These are phyloP conservation scores for Acacia pycnantha DNA, from an alignment of 331 rosid species.

Conservation along the genomic window DNA sequence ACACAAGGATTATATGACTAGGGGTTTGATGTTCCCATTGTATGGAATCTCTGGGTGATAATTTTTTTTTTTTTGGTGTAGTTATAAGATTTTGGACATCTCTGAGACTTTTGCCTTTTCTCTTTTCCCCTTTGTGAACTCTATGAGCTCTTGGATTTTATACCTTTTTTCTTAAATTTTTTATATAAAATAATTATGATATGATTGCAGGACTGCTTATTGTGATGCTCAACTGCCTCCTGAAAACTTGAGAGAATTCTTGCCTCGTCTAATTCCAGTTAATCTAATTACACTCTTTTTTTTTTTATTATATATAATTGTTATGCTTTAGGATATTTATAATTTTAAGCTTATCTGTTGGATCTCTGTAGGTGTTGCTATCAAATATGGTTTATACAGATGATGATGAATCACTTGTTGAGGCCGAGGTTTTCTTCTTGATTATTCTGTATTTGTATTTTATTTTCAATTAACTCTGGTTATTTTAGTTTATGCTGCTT, in stretches of 20 bases:
- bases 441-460: slow-evolving; percentile 32
- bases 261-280: slow-evolving; percentile 97
- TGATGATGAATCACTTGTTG: slow-evolving; percentile 91
- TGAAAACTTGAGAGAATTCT: slow-evolving; percentile 79
- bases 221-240: slow-evolving; percentile 96
- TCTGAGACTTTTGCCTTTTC: neutral
- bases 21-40: slow-evolving; percentile 24
- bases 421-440: slow-evolving; percentile 76
- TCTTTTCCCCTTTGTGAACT: neutral
- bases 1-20: slow-evolving; percentile 1
- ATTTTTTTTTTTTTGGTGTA: neutral
- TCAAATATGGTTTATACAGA: slow-evolving; percentile 98
- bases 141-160: neutral
- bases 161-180: neutral
- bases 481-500: slow-evolving; percentile 33
- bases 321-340: slow-evolving; percentile 18
- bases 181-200: slow-evolving; percentile 23
- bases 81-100: neutral
- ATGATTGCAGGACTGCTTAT: slow-evolving; percentile 82
- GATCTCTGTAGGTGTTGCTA: slow-evolving; percentile 64
- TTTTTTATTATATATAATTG: slow-evolving; percentile 11
- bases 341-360: slow-evolving; percentile 28
- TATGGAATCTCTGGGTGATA: neutral
- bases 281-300: slow-evolving; percentile 23
- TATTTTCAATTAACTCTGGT: slow-evolving; percentile 24